Evolutionary conservation across 2,329 filamentous ascomycete genomes (phyloP).

Genomic region (Trichoderma asperellum): DNA sequence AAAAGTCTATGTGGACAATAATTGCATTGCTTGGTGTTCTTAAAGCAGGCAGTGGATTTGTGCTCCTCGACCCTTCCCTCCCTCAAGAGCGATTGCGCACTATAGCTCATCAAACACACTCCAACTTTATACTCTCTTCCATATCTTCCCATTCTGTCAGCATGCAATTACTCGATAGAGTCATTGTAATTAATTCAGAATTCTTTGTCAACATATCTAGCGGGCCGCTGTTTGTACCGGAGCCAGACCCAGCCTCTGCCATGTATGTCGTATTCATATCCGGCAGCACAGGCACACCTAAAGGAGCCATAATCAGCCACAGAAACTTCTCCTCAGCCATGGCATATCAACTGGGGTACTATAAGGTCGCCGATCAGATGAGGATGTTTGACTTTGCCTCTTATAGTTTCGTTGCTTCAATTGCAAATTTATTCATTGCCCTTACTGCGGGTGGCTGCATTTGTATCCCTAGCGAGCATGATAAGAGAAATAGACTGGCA

Average conservation of each 20-base stretch:
- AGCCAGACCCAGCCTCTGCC: background rate
- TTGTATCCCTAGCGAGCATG: constrained; percentile 4
- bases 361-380: background rate
- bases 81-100: no score
- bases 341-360: background rate
- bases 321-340: constrained; percentile 1
- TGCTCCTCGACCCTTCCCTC: constrained; percentile 16
- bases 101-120: no score
- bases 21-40: constrained; percentile 40
- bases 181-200: no score
- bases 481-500: background rate
- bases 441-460: background rate
- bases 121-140: no score
- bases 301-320: constrained; percentile 13
- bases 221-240: no score
- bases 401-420: background rate
- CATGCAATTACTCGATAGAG: no score
- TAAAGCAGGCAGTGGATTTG: constrained; percentile 37
- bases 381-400: constrained; percentile 2
- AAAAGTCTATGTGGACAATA: constrained; percentile 40
- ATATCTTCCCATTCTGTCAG: no score
- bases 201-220: no score
- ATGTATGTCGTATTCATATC: constrained; percentile 14
- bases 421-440: constrained; percentile 2
- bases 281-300: no score